A percentile compares a stretch with the other conserved stretches of the same genome.
phyloP scores from a whole-genome alignment of 371 early-diverging fungal species.

The Lichtheimia hyalospora region DNA sequence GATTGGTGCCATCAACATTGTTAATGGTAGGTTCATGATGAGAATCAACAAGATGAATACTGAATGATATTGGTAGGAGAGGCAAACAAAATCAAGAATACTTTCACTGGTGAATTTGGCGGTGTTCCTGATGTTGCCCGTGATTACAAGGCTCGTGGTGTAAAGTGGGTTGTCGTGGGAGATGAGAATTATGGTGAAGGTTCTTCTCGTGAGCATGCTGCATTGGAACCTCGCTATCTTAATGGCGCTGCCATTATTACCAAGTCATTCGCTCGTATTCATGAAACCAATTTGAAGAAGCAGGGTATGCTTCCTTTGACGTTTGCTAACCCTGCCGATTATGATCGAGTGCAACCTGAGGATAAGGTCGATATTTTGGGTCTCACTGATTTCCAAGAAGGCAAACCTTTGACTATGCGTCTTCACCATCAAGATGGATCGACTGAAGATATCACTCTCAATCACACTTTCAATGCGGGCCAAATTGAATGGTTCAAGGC shows the following conservation, averaged over 20 bases:
- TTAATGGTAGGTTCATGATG: conserved; percentile 49
- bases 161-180: conserved; percentile 90
- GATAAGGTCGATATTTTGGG: conserved; percentile 80
- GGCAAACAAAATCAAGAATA: conserved; percentile 76
- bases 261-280: conserved; percentile 97
- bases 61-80: conserved; percentile 1
- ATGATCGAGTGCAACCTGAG: conserved; percentile 75
- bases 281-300: conserved; percentile 99
- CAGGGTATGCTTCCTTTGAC: conserved; percentile 95
- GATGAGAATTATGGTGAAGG: conserved; percentile 98
- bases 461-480: conserved; percentile 97
- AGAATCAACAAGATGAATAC: not conserved
- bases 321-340: conserved; percentile 86
- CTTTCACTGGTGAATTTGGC: conserved; percentile 66
- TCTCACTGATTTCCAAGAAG: conserved; percentile 66
- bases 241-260: conserved; percentile 84
- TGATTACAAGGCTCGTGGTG: conserved; percentile 75
- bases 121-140: conserved; percentile 90
- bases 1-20: conserved; percentile 89
- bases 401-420: conserved; percentile 72
- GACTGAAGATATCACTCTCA: conserved; percentile 77
- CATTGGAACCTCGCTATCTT: conserved; percentile 87
- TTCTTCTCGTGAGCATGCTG: conserved; percentile 94
- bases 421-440: conserved; percentile 71
- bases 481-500: conserved; percentile 94